Conservation (phyloP, 2,329 filamentous ascomycete species). For the Helotiales sp. region DNA sequence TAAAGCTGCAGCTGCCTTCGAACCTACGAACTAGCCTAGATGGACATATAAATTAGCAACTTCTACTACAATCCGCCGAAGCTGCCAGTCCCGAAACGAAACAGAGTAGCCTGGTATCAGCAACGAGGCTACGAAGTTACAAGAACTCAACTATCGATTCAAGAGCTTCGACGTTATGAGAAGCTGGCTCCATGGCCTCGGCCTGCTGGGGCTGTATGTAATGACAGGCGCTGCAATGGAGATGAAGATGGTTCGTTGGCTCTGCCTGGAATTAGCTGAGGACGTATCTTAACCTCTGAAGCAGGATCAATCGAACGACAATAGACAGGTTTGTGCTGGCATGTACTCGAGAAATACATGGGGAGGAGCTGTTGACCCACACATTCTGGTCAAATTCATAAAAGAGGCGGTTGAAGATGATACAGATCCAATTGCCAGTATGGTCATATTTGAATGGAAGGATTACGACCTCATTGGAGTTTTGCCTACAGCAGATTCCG, state of each 20-base stretch:
- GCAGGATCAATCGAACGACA: conserved; percentile 73
- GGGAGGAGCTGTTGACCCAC: conserved; percentile 86
- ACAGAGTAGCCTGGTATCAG: conserved; percentile 4
- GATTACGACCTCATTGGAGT: conserved; percentile 80
- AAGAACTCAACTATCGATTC: too few relatives aligned
- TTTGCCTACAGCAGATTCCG: conserved; percentile 52
- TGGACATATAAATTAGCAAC: conserved; percentile 21
- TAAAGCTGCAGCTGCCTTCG: neutral
- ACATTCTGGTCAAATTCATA: conserved; percentile 81
- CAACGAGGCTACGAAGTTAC: conserved; percentile 34
- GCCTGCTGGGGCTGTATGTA: conserved; percentile 53
- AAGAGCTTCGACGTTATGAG: too few relatives aligned
- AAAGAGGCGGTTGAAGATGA: conserved; percentile 56
- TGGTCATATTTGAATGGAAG: conserved; percentile 93
- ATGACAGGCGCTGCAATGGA: conserved; percentile 58
- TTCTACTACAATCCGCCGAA: neutral
- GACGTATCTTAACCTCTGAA: neutral
- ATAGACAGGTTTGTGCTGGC: conserved; percentile 79
- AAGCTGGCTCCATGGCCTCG: conserved; percentile 50
- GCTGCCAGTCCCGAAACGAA: neutral
- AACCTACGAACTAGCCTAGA: conserved; percentile 14
- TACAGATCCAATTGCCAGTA: conserved; percentile 74
- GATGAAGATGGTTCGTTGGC: conserved; percentile 52
- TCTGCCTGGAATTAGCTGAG: conserved; percentile 12
- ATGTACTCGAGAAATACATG: conserved; percentile 92